phyloP scores from a whole-genome alignment of 768 basidiomycete species.

The Termitomyces bulborhizus region DNA sequence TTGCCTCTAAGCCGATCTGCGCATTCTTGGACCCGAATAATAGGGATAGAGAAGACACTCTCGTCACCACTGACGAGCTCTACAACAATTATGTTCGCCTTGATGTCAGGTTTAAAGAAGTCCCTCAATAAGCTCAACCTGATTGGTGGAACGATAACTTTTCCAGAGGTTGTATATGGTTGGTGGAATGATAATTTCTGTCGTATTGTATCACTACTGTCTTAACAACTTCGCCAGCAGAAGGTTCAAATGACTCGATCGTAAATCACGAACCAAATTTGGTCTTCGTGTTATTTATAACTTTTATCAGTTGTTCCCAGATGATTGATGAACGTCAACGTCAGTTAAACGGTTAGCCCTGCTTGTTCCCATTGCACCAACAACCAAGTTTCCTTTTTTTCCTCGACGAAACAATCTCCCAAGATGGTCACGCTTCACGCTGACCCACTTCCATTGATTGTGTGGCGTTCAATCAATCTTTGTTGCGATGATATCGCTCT shows the following conservation, averaged over 20 bases:
- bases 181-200: not conserved
- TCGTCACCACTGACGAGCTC: conserved; percentile 63
- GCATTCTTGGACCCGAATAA: conserved; percentile 58
- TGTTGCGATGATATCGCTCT: conserved; percentile 2
- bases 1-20: conserved; percentile 41
- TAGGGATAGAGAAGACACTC: conserved; percentile 54
- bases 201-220: not conserved
- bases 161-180: too few relatives aligned
- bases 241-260: not conserved
- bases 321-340: too few relatives aligned
- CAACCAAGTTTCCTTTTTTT: not conserved
- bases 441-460: not conserved
- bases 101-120: conserved; percentile 37
- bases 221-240: not conserved
- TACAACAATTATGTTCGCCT: conserved; percentile 68
- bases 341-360: too few relatives aligned
- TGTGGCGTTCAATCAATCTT: not conserved
- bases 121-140: not conserved
- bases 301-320: not conserved
- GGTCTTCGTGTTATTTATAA: not conserved
- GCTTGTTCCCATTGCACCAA: too few relatives aligned
- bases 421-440: not conserved
- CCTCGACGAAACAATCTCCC: not conserved
- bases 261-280: not conserved
- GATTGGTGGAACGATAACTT: not conserved